These are phyloP conservation scores for Metarhizium humberi DNA, from an alignment of 2,329 filamentous ascomycete species.

Conservation along the genomic window DNA sequence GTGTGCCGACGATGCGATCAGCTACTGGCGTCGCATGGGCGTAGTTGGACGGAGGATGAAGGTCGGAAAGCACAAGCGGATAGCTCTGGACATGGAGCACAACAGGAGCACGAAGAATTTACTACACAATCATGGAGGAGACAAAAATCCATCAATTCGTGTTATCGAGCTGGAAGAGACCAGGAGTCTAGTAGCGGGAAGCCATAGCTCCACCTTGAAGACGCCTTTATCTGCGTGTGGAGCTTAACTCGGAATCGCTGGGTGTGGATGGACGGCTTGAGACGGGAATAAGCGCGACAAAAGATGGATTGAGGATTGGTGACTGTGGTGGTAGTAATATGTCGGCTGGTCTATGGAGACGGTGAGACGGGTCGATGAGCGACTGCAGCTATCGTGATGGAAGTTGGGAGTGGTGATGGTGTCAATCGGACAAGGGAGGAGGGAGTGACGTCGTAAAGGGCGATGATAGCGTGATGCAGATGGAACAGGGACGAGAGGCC, in stretches of 20 bases:
- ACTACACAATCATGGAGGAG: background rate
- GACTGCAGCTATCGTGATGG: too few relatives aligned
- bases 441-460: too few relatives aligned
- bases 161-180: background rate
- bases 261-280: background rate
- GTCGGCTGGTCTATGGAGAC: too few relatives aligned
- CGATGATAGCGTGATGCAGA: too few relatives aligned
- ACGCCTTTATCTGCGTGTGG: background rate
- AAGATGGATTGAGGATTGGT: background rate
- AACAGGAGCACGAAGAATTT: background rate
- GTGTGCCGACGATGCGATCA: constrained; percentile 7
- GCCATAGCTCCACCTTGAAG: background rate
- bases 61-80: background rate
- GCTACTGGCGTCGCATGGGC: constrained; percentile 13
- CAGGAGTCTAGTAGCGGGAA: background rate
- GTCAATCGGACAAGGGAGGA: too few relatives aligned
- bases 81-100: background rate
- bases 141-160: background rate
- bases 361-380: too few relatives aligned
- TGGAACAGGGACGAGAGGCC: too few relatives aligned
- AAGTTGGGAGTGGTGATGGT: too few relatives aligned
- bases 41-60: background rate
- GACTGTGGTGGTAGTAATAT: too few relatives aligned
- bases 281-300: background rate
- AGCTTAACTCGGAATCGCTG: background rate